Conservation (phyloP, 164 flowering plant genomes). For the Stephania japonica region DNA sequence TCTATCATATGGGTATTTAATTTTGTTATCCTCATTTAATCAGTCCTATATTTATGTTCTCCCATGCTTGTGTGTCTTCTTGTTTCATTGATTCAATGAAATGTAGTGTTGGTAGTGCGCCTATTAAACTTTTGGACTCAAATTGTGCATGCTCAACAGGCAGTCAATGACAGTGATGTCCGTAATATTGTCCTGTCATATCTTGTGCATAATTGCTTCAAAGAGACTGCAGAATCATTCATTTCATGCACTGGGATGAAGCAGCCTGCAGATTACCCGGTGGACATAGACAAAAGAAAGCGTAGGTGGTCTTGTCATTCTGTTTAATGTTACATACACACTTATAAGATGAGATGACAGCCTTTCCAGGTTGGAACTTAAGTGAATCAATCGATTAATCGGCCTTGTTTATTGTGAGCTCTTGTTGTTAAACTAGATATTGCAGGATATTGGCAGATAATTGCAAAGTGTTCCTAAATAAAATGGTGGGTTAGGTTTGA, state of each 20-base stretch:
- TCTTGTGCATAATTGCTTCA: slow-evolving; percentile 83
- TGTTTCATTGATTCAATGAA: background rate
- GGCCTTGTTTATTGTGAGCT: background rate
- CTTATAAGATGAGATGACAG: background rate
- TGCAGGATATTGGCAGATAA: background rate
- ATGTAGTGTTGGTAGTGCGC: background rate
- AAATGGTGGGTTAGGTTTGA: background rate
- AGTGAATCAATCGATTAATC: background rate
- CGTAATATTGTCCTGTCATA: slow-evolving; percentile 73
- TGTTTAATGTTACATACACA: background rate
- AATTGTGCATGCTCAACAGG: slow-evolving; percentile 35
- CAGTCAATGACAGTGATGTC: slow-evolving; percentile 55
- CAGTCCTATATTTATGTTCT: background rate
- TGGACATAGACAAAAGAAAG: slow-evolving; percentile 90
- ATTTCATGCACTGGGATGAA: slow-evolving; percentile 61
- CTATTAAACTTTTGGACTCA: background rate
- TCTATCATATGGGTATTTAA: too few relatives aligned
- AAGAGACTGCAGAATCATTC: slow-evolving; percentile 81
- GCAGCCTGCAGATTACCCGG: slow-evolving; percentile 53
- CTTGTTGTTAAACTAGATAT: background rate
- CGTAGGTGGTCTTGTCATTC: slow-evolving; percentile 33
- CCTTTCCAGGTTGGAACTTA: background rate
- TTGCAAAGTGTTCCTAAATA: background rate
- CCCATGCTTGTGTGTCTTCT: background rate
- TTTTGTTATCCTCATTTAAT: too few relatives aligned